Evolutionary conservation across 176 grass and related monocot species (phyloP), one percentile per base, ranked within the genome.

Genomic region (Aegilops sharonensis): DNA sequence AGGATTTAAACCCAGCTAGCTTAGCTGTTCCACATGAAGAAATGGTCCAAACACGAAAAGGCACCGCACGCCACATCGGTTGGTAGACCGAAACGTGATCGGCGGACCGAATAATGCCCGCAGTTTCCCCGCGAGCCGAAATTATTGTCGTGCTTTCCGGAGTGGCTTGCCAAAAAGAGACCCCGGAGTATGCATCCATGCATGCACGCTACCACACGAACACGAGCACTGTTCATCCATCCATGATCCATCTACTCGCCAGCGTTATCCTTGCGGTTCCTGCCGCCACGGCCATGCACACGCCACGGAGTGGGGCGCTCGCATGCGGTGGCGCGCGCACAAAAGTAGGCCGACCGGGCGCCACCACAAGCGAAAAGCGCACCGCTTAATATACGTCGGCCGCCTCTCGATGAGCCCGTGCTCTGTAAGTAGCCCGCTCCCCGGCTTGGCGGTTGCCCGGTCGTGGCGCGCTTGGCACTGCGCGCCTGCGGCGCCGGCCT

Each of bases 61-160:
- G 81, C 10, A 71, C 81, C 39, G 89, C 89, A 91, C 77, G 89
- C 85, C 85, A 9, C 36, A 21, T 50, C 40, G 85, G 81, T 88
- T 91, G 85, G 85, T 91, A 77, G n/a, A 1, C 81, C 81, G 73
- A 56, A 75, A 81, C 52, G 70, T 11, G 70, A 85, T 60, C 81
- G 61, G 4, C 67, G 21, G 48, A 62, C 56, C 65, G 67, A 74
- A 79, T 73, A 87, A 68, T 91, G 81, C 48, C 50, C 63, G 69
- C 62, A 35, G 30, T 66, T 64, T 48, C 31, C 30, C n/a, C 17
- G 63, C 20, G 52, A 5, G 5, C 4, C 40, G 39, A 64, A 88
- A 85, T 85, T 81, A 85, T 84, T 81, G 81, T 56, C 81, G 9
- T 10, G 81, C 82, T 91, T 91, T 91, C 50, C 45, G 77, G 84